phyloP scores from a whole-genome alignment of 1,284 basidiomycete species.

The Tilletia walkeri region DNA sequence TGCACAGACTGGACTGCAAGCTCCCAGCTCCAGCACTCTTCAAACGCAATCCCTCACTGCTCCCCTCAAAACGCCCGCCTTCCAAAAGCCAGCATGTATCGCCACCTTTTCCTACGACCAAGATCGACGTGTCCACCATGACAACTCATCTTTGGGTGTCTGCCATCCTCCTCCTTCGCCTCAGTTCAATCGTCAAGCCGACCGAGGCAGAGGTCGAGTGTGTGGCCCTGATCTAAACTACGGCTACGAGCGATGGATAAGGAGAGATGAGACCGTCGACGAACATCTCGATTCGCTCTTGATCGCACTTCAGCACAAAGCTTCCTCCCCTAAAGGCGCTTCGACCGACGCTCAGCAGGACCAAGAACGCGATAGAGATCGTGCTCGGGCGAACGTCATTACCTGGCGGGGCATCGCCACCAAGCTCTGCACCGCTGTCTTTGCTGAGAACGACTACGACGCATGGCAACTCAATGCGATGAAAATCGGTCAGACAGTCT shows the following conservation, averaged over 20 bases:
- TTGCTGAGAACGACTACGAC: slow-evolving; percentile 57
- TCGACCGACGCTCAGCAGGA: slow-evolving; percentile 2
- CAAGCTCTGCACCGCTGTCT: slow-evolving; percentile 60
- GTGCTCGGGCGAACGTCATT: slow-evolving; percentile 61
- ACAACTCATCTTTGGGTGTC: slow-evolving; percentile 32
- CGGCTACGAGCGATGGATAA: slow-evolving; percentile 64
- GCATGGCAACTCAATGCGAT: slow-evolving; percentile 76
- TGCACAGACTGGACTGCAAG: no score
- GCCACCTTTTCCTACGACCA: slow-evolving; percentile 44
- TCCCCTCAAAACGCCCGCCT: slow-evolving; percentile 20
- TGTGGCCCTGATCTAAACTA: slow-evolving; percentile 50
- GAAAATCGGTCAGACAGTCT: slow-evolving; percentile 64
- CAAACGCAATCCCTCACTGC: not conserved
- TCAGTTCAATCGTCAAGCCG: slow-evolving; percentile 22
- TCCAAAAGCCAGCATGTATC: slow-evolving; percentile 34
- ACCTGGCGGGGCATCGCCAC: slow-evolving; percentile 90
- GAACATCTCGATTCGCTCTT: slow-evolving; percentile 39
- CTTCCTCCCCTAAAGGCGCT: slow-evolving; percentile 13
- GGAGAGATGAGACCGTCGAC: slow-evolving; percentile 64
- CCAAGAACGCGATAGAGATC: slow-evolving; percentile 29
- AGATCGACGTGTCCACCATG: slow-evolving; percentile 31
- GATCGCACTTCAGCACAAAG: slow-evolving; percentile 30
- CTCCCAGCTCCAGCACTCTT: not conserved
- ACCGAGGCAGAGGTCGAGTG: slow-evolving; percentile 14
- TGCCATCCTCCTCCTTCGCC: slow-evolving; percentile 36